phyloP scores from a whole-genome alignment of 106 monocot species.

The Amphibolis antarctica region DNA sequence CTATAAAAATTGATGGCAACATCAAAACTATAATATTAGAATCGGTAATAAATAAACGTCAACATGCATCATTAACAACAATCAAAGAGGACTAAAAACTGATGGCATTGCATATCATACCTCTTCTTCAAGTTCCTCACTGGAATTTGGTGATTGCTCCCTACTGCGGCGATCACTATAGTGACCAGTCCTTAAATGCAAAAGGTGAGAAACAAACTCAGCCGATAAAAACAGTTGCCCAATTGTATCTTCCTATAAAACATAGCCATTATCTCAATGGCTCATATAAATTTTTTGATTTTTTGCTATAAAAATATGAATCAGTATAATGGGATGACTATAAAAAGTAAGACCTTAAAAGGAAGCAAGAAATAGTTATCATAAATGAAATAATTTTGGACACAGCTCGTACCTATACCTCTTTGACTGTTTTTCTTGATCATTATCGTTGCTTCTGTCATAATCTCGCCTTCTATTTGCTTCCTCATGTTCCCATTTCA shows the following conservation, averaged over 20 bases:
- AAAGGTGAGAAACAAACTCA: neutral
- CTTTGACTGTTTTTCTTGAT: slow-evolving; percentile 32
- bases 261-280: too few species aligned
- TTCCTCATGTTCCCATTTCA: slow-evolving; percentile 44
- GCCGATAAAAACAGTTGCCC: too few species aligned
- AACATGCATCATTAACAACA: neutral
- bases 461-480: slow-evolving; percentile 29
- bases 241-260: too few species aligned
- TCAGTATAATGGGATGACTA: neutral
- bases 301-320: too few species aligned
- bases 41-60: neutral
- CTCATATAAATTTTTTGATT: too few species aligned
- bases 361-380: neutral
- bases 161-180: slow-evolving; percentile 38
- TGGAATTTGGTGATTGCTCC: slow-evolving; percentile 53
- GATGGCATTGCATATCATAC: slow-evolving; percentile 17
- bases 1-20: slow-evolving; percentile 20
- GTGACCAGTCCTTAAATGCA: slow-evolving; percentile 15
- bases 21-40: neutral
- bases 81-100: neutral
- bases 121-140: slow-evolving; percentile 39
- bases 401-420: slow-evolving; percentile 33
- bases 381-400: too few species aligned
- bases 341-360: neutral
- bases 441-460: slow-evolving; percentile 38